These are phyloP conservation scores for Plasmodium blacklocki DNA, from an alignment of 169 alveolate species.

Conservation along the genomic window DNA sequence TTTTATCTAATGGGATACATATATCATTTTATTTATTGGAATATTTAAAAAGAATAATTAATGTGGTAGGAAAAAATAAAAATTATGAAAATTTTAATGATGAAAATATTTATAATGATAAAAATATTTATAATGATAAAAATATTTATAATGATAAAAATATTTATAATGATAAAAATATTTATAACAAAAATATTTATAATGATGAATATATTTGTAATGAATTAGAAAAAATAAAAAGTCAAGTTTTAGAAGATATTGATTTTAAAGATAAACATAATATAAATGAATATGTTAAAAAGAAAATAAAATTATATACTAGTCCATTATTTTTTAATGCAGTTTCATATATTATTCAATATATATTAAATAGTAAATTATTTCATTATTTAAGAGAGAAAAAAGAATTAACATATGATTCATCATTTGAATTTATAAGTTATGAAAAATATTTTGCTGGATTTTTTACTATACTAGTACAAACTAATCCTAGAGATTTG, in stretches of 20 bases:
- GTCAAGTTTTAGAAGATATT: conserved; percentile 12
- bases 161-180: too few relatives aligned
- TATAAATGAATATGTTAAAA: conserved; percentile 66
- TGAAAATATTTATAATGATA: not conserved
- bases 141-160: not conserved
- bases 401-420: conserved; percentile 89
- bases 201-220: not conserved
- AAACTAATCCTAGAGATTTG: conserved; percentile 83
- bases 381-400: conserved; percentile 85
- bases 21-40: conserved; percentile 70
- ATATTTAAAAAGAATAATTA: conserved; percentile 32
- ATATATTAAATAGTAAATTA: conserved; percentile 56
- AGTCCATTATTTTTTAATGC: conserved; percentile 54
- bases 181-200: not conserved
- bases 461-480: conserved; percentile 83
- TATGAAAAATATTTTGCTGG: conserved; percentile 88
- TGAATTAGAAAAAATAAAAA: conserved; percentile 14
- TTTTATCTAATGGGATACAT: conserved; percentile 86
- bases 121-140: not conserved
- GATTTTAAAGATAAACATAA: not conserved
- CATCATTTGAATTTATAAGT: conserved; percentile 86
- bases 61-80: conserved; percentile 1
- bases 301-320: conserved; percentile 78
- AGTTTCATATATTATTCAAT: conserved; percentile 59
- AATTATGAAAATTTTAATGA: not conserved